These are phyloP conservation scores for Exophiala sp. DNA, from an alignment of 2,329 filamentous ascomycete species.

Conservation along the genomic window DNA sequence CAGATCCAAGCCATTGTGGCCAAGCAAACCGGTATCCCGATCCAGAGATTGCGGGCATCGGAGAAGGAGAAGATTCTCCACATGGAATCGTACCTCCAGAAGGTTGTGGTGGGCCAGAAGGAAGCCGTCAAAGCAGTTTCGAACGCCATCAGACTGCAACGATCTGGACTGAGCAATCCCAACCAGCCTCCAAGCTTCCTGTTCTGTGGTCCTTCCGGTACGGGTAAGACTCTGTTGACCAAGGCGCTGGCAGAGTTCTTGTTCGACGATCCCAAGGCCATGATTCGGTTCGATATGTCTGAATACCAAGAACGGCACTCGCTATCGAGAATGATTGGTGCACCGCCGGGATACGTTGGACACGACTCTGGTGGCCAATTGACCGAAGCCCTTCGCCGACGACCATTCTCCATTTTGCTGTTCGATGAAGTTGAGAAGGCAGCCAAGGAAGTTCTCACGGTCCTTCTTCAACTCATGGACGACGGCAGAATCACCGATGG, in stretches of 20 bases:
- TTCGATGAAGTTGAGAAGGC: constrained; percentile 99
- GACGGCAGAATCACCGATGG: constrained; percentile 97
- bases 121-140: constrained; percentile 90
- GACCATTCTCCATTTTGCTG: constrained; percentile 93
- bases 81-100: constrained; percentile 82
- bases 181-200: constrained; percentile 97
- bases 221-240: constrained; percentile 93
- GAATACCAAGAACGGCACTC: constrained; percentile 98
- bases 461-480: constrained; percentile 98
- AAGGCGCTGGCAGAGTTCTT: constrained; percentile 97
- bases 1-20: constrained; percentile 99
- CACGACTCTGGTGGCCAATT: constrained; percentile 94
- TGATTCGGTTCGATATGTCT: constrained; percentile 99
- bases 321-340: constrained; percentile 94
- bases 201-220: constrained; percentile 97
- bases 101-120: constrained; percentile 85
- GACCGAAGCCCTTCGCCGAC: constrained; percentile 86
- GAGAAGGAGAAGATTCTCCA: constrained; percentile 98
- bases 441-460: constrained; percentile 93
- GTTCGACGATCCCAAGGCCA: constrained; percentile 92
- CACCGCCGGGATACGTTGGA: constrained; percentile 92
- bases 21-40: constrained; percentile 96
- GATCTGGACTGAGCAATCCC: constrained; percentile 88
- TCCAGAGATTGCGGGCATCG: constrained; percentile 85
- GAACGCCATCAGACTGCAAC: constrained; percentile 90